Conservation (phyloP, 176 grass and related monocot species). For the Oryza glumipatula region DNA sequence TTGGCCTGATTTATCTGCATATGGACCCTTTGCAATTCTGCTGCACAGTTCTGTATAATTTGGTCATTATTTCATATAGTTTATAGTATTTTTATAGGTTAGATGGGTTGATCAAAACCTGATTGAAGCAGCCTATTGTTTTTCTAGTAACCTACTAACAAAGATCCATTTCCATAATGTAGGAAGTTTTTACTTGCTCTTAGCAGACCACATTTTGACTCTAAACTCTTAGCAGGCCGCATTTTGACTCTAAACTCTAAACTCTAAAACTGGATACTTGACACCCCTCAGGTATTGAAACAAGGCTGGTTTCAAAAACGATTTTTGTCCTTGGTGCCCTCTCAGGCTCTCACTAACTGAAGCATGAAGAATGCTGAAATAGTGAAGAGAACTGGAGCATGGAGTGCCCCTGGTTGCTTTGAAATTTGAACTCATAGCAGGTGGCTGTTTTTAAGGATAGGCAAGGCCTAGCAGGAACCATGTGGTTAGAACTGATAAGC, state of each 20-base stretch:
- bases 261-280: not conserved
- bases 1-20: not conserved
- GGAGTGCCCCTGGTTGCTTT: not conserved
- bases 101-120: constrained; percentile 2
- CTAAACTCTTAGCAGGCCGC: not conserved
- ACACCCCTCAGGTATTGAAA: not conserved
- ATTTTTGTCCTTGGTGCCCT: not conserved
- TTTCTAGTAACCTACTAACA: not conserved
- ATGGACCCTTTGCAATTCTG: not conserved
- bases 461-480: not conserved
- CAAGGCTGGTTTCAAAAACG: not conserved
- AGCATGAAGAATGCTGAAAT: not conserved
- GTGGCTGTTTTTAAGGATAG: not conserved
- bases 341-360: not conserved
- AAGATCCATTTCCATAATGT: not conserved
- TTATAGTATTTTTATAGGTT: not conserved
- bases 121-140: not conserved
- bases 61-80: not conserved
- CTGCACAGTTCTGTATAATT: not conserved
- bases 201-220: not conserved
- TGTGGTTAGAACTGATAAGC: not conserved
- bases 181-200: not conserved
- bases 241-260: not conserved
- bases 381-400: not conserved
- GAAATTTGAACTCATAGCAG: not conserved